Conservation (phyloP, 2,329 filamentous ascomycete genomes). For the Escovopsis weberi region DNA sequence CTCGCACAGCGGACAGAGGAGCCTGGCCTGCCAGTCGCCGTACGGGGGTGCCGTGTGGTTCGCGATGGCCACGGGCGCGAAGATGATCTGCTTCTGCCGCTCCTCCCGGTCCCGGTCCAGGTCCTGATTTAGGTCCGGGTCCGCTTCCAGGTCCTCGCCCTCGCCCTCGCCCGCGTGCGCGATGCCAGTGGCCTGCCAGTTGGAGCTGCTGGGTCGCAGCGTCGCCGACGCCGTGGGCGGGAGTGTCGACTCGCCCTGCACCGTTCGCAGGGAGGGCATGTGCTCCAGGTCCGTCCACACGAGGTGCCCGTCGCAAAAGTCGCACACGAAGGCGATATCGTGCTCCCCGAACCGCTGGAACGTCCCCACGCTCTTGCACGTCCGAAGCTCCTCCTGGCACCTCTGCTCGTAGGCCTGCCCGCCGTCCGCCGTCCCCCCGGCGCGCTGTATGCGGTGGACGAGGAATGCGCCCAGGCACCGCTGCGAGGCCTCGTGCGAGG, state of each 20-base stretch:
- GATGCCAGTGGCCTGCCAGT: slow-evolving; percentile 38
- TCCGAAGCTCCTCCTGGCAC: slow-evolving; percentile 33
- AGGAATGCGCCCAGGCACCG: slow-evolving; percentile 44
- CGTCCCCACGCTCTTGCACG: slow-evolving; percentile 37
- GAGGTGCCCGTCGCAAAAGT: slow-evolving; percentile 46
- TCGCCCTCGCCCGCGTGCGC: slow-evolving; percentile 8
- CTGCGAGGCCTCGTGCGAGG: slow-evolving; percentile 30
- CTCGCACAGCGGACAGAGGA: slow-evolving; percentile 44
- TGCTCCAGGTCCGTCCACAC: slow-evolving; percentile 41
- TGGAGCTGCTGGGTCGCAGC: slow-evolving; percentile 15
- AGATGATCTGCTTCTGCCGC: slow-evolving; percentile 36
- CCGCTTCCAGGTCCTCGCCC: no score
- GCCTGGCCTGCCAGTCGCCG: slow-evolving; percentile 36
- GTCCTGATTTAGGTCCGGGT: no score
- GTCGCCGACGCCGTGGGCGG: slow-evolving; percentile 11
- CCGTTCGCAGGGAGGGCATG: slow-evolving; percentile 33
- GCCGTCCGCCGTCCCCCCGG: slow-evolving; percentile 1
- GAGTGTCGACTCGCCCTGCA: slow-evolving; percentile 14
- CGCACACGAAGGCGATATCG: slow-evolving; percentile 44
- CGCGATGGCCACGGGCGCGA: slow-evolving; percentile 41
- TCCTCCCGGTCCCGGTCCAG: slow-evolving; percentile 14
- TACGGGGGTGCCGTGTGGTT: slow-evolving; percentile 38
- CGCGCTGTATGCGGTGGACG: slow-evolving; percentile 31
- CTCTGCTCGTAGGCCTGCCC: slow-evolving; percentile 20
- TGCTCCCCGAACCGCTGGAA: slow-evolving; percentile 40